Evolutionary conservation across 306 rosid genomes (phyloP).

Genomic region (Rosa rugosa): DNA sequence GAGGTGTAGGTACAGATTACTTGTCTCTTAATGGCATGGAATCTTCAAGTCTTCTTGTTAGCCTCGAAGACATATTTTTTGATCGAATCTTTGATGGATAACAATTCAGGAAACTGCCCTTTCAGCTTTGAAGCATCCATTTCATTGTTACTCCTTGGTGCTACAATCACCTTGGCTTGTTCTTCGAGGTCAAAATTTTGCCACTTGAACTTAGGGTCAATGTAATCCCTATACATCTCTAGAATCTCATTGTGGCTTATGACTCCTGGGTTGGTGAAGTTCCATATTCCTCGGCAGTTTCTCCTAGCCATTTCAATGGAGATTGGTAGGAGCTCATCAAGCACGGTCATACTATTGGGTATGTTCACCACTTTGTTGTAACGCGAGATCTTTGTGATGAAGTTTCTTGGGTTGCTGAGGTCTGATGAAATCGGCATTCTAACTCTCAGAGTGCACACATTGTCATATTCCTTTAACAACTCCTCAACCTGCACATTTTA

Average conservation of each 20-base stretch:
- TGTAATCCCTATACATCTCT: constrained; percentile 56
- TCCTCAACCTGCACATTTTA: constrained; percentile 56
- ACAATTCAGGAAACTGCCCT: constrained; percentile 52
- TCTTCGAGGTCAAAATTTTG: constrained; percentile 56
- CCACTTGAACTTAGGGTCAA: constrained; percentile 62
- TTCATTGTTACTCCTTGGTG: constrained; percentile 70
- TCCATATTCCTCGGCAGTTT: constrained; percentile 65
- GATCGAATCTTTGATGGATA: constrained; percentile 58
- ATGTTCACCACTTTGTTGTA: constrained; percentile 69
- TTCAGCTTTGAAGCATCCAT: constrained; percentile 68
- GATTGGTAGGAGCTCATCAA: constrained; percentile 71
- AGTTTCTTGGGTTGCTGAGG: constrained; percentile 68
- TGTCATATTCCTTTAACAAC: constrained; percentile 49
- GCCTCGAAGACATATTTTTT: constrained; percentile 64
- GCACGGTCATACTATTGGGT: constrained; percentile 74
- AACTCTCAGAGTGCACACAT: constrained; percentile 65
- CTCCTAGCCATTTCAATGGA: constrained; percentile 73
- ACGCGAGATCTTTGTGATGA: constrained; percentile 63
- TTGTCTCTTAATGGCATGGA: background rate
- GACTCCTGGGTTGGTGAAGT: constrained; percentile 79
- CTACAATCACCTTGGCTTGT: constrained; percentile 68
- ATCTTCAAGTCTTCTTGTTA: constrained; percentile 53
- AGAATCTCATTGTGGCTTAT: constrained; percentile 67
- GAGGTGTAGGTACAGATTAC: background rate
- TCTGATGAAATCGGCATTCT: constrained; percentile 81